Conservation (phyloP, 2,329 filamentous ascomycete species). For the Pezicula rhizophila region DNA sequence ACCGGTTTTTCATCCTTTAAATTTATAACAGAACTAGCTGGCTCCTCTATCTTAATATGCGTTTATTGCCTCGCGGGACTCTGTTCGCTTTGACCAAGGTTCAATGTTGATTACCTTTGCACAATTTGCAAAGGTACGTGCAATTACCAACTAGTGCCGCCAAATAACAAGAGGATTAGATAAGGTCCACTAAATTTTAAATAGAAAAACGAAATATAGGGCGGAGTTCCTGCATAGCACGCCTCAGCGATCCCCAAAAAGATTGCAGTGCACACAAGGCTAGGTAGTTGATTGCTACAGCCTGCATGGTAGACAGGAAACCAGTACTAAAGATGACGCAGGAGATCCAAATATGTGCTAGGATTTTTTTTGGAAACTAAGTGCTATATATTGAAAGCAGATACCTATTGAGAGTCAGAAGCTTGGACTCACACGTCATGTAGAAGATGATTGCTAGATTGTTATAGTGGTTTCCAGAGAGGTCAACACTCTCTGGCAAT, state of each 20-base stretch:
- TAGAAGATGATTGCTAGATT: constrained; percentile 28
- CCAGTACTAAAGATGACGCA: constrained; percentile 65
- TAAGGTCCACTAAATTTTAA: too few species aligned
- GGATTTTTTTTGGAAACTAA: constrained; percentile 27
- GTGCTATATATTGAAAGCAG: constrained; percentile 27
- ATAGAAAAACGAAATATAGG: constrained; percentile 57
- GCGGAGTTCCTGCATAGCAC: constrained; percentile 52
- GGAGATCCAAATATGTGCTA: constrained; percentile 18
- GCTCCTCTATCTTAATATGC: too few species aligned
- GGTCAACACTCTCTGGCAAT: constrained; percentile 40
- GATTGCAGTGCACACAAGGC: constrained; percentile 47
- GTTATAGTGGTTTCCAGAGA: constrained; percentile 33
- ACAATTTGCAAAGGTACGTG: too few species aligned
- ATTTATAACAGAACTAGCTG: too few species aligned
- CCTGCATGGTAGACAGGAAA: constrained; percentile 65
- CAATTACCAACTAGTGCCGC: too few species aligned
- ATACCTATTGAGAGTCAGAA: constrained; percentile 13
- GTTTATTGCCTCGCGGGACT: too few species aligned
- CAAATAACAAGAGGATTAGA: too few species aligned
- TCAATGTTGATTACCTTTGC: too few species aligned
- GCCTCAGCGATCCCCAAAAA: constrained; percentile 55
- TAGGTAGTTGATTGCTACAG: constrained; percentile 53
- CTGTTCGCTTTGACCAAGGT: too few species aligned
- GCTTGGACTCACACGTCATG: constrained; percentile 16
- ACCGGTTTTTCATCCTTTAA: too few species aligned